Conservation (phyloP, 176 grass and related monocot genomes). For the Zea luxurians region DNA sequence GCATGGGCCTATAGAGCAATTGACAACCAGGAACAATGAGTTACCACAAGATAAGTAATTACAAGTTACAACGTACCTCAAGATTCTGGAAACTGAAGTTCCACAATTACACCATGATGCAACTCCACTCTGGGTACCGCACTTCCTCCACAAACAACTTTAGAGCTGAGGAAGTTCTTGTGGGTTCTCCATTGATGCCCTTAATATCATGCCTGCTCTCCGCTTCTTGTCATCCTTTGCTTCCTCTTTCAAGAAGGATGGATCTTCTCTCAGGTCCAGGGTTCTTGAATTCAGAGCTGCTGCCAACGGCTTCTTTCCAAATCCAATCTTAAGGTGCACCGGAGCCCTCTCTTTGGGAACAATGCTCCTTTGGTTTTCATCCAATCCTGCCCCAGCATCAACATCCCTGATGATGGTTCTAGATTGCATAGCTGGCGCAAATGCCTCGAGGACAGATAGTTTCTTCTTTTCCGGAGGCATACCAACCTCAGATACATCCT, state of each 20-base stretch:
- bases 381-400: slow-evolving; percentile 39
- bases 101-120: slow-evolving; percentile 31
- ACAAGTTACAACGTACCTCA: slow-evolving; percentile 40
- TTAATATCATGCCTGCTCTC: slow-evolving; percentile 77
- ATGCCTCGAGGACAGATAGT: slow-evolving; percentile 64
- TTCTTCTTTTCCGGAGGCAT: slow-evolving; percentile 48
- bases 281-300: slow-evolving; percentile 28
- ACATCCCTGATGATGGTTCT: slow-evolving; percentile 43
- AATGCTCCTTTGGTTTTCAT: slow-evolving; percentile 46
- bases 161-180: slow-evolving; percentile 53
- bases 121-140: slow-evolving; percentile 11
- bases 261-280: slow-evolving; percentile 61
- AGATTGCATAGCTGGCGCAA: slow-evolving; percentile 66
- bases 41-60: not conserved
- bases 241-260: slow-evolving; percentile 61
- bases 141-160: slow-evolving; percentile 30
- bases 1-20: not conserved
- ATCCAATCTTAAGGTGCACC: slow-evolving; percentile 63
- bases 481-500: slow-evolving; percentile 52
- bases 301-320: slow-evolving; percentile 45
- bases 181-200: slow-evolving; percentile 71
- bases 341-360: slow-evolving; percentile 61
- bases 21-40: not conserved
- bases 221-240: slow-evolving; percentile 71
- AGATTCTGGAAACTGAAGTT: slow-evolving; percentile 24